Evolutionary conservation across 371 early-diverging fungal genomes (phyloP).

Genomic region (Phascolomyces articulosus): DNA sequence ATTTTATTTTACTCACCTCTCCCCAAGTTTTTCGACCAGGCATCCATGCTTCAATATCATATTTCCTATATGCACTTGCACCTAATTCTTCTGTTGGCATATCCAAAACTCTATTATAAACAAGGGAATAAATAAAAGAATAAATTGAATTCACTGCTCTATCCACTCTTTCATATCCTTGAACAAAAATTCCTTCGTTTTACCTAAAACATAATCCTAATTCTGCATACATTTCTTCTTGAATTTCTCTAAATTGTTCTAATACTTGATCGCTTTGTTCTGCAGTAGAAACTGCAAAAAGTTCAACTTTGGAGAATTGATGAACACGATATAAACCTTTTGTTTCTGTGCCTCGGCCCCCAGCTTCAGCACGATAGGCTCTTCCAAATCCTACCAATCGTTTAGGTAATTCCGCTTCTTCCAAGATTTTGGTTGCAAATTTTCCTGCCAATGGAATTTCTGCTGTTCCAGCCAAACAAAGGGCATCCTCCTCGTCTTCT

Average conservation of each 20-base stretch:
- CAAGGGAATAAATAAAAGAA: not conserved
- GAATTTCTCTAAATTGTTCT: slow-evolving; percentile 74
- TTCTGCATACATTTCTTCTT: slow-evolving; percentile 76
- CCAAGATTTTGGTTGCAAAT: slow-evolving; percentile 65
- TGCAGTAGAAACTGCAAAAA: slow-evolving; percentile 79
- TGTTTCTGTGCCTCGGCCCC: slow-evolving; percentile 83
- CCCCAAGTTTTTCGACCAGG: slow-evolving; percentile 90
- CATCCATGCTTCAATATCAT: slow-evolving; percentile 97
- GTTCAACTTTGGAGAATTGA: slow-evolving; percentile 93
- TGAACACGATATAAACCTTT: slow-evolving; percentile 93
- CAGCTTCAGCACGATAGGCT: slow-evolving; percentile 91
- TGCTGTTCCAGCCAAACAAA: slow-evolving; percentile 89
- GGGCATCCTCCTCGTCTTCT: slow-evolving; percentile 25
- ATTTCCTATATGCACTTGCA: slow-evolving; percentile 90
- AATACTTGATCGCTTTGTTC: slow-evolving; percentile 71
- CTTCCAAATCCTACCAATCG: slow-evolving; percentile 81
- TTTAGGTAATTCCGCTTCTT: slow-evolving; percentile 64
- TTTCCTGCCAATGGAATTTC: slow-evolving; percentile 93
- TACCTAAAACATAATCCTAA: slow-evolving; percentile 84
- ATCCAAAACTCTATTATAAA: slow-evolving; percentile 67
- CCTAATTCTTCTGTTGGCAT: slow-evolving; percentile 96
- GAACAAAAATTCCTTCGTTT: not conserved
- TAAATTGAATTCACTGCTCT: too few species aligned
- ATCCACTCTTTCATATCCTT: too few species aligned
- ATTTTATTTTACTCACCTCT: slow-evolving; percentile 57